Evolutionary conservation across 148 eudicot genomes (phyloP).

Genomic region (Rhododendron williamsianum): DNA sequence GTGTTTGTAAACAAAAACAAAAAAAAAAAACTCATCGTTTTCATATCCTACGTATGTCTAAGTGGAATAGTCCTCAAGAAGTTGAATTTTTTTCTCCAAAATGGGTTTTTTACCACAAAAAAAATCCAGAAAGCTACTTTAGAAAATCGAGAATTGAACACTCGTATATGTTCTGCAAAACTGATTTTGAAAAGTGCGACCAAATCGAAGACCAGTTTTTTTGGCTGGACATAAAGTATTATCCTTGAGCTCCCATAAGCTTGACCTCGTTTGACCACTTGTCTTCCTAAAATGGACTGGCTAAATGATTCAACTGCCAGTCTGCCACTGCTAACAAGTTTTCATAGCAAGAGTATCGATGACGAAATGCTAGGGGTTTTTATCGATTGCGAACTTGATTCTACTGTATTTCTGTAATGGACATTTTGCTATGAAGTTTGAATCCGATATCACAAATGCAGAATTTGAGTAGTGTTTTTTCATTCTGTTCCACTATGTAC

Average conservation of each 20-base stretch:
- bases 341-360: background rate
- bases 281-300: background rate
- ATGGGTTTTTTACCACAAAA: background rate
- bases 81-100: background rate
- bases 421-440: background rate
- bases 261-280: constrained; percentile 3
- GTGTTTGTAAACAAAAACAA: no score
- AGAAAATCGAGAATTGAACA: background rate
- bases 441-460: background rate
- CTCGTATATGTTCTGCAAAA: background rate
- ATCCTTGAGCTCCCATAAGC: background rate
- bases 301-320: background rate
- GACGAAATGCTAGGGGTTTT: background rate
- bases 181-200: background rate
- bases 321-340: background rate
- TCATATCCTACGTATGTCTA: background rate
- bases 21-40: background rate
- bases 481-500: background rate
- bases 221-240: background rate
- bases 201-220: background rate
- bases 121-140: background rate
- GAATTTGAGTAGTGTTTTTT: background rate
- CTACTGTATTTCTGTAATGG: background rate
- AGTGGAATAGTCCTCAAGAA: background rate
- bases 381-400: background rate